A percentile compares a stretch with the other conserved stretches of the same genome.
Evolutionary conservation across 1,139 yeast genomes (phyloP).

Genomic region (Zhuliangozyma blackwelliae): DNA sequence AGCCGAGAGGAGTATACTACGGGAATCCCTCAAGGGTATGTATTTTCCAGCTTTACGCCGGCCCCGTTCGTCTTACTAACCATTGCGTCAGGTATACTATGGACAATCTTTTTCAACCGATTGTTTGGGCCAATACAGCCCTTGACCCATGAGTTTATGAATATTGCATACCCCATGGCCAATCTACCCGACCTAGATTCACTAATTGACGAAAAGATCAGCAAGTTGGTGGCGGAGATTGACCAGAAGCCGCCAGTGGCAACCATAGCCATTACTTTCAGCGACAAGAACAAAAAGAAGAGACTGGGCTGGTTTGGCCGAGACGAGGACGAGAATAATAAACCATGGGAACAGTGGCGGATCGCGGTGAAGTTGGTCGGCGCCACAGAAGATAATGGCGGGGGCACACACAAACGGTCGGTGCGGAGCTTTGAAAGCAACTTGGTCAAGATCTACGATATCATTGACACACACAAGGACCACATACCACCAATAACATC

Average conservation of each 20-base stretch:
- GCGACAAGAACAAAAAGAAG: constrained; percentile 20
- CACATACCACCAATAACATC: constrained; percentile 76
- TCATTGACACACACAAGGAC: constrained; percentile 51
- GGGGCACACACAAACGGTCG: constrained; percentile 13
- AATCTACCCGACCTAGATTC: constrained; percentile 42
- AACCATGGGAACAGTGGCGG: constrained; percentile 44
- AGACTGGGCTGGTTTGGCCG: constrained; percentile 44
- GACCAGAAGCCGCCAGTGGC: constrained; percentile 1
- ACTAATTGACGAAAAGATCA: constrained; percentile 39
- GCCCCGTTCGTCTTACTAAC: no score
- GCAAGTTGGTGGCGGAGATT: constrained; percentile 21
- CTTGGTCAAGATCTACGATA: constrained; percentile 44
- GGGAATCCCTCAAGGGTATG: constrained; percentile 46
- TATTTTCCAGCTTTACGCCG: constrained; percentile 3
- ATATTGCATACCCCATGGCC: constrained; percentile 44
- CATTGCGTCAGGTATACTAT: constrained; percentile 45
- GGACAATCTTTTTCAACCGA: constrained; percentile 67
- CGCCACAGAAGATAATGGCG: constrained; percentile 4
- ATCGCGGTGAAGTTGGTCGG: constrained; percentile 29
- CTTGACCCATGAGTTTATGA: constrained; percentile 39
- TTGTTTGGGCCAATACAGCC: constrained; percentile 67
- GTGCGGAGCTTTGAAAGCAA: constrained; percentile 38
- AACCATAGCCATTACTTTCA: constrained; percentile 9
- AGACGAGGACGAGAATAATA: constrained; percentile 13
- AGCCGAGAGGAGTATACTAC: constrained; percentile 41